Evolutionary conservation across 306 rosid genomes (phyloP), one percentile per base, ranked within the genome.

Genomic region (Begonia fuchsioides): DNA sequence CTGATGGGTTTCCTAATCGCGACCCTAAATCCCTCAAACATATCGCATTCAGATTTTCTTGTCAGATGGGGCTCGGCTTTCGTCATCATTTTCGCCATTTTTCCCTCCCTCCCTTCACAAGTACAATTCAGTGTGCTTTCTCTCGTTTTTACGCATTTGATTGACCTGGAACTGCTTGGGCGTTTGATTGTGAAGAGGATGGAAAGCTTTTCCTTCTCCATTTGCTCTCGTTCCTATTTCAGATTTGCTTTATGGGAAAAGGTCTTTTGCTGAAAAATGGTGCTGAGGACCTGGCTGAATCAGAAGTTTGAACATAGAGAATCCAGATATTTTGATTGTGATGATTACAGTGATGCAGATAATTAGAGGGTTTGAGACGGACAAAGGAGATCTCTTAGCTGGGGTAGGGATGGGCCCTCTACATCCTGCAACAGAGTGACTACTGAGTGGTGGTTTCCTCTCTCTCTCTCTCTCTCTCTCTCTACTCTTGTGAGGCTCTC

Each of bases 401-500:
- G 54, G 59, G 44, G 55, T 51, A 26, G 32, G 32, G 4, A 26
- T 26, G 92, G 94, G 87, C 76, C 87, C 92, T 47, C 59, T 47
- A 73, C 82, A n/a, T n/a, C 80, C 96, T 87, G 94, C 69, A 64
- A 65, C 76, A 55, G 52, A 73, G n/a, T n/a, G n/a, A n/a, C n/a
- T n/a, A 72, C 76, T 79, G 73, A 82, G 86, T 77, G 32, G n/a
- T n/a, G n/a, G n/a, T n/a, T n/a, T n/a, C 32, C 32, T 26, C 32
- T 1, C 6, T 7, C 6, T 26, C 32, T 1, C 32, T 26, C 32
- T 26, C 32, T 68, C n/a, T n/a, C n/a, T n/a, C n/a, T n/a, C n/a
- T n/a, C n/a, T n/a, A n/a, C n/a, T n/a, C n/a, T n/a, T n/a, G n/a
- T n/a, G n/a, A n/a, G n/a, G n/a, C n/a, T n/a, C n/a, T n/a, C n/a